Conservation (phyloP, 169 alveolate species). For the Cryptosporidium sp. region DNA sequence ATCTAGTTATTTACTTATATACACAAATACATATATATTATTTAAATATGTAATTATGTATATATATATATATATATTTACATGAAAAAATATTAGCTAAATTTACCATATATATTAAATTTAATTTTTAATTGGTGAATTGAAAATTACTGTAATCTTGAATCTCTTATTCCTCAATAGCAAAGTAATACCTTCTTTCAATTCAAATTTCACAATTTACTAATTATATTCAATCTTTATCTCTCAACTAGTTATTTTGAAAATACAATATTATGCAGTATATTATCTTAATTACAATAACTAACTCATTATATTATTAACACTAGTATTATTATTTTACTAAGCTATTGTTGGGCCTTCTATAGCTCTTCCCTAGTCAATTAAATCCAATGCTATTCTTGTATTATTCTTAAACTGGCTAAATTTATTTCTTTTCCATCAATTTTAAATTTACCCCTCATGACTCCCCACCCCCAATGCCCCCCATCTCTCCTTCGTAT, state of each 20-base stretch:
- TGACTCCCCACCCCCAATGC: neutral
- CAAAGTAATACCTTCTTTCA: neutral
- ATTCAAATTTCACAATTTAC: neutral
- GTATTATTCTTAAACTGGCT: too few relatives aligned
- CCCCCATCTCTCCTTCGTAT: neutral
- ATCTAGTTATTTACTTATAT: neutral
- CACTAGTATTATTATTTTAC: neutral
- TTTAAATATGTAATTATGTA: too few relatives aligned
- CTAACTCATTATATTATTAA: too few relatives aligned
- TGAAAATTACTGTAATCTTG: neutral
- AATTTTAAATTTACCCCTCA: neutral
- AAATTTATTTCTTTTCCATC: neutral
- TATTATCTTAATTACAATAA: neutral
- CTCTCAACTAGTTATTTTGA: neutral
- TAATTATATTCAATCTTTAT: too few relatives aligned
- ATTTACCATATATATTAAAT: neutral
- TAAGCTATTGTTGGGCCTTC: too few relatives aligned
- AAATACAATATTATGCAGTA: too few relatives aligned
- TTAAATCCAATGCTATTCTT: too few relatives aligned
- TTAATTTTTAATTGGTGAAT: too few relatives aligned
- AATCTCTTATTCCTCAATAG: neutral
- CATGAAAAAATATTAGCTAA: neutral
- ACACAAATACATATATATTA: too few relatives aligned
- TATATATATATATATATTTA: too few relatives aligned
- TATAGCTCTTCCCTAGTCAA: neutral